Evolutionary conservation across 345 rosid species (phyloP).

Genomic region (Salix exigua): DNA sequence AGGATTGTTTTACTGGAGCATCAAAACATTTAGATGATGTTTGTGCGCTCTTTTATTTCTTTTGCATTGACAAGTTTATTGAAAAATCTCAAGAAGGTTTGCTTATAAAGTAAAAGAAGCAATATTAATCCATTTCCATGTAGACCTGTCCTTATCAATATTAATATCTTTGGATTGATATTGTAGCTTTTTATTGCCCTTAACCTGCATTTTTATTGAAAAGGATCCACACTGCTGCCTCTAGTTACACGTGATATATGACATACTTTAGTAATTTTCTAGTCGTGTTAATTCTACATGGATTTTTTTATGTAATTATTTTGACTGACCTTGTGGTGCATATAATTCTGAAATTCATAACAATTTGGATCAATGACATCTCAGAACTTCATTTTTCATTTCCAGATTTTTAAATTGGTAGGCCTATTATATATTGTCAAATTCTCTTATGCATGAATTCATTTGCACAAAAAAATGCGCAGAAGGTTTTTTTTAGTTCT

Average conservation of each 20-base stretch:
- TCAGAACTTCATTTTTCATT: not conserved
- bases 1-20: not conserved
- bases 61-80: not conserved
- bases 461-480: not conserved
- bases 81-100: not conserved
- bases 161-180: not conserved
- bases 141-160: not conserved
- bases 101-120: constrained; percentile 4
- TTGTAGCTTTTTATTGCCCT: not conserved
- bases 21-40: not conserved
- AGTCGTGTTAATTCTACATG: not conserved
- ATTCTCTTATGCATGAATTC: not conserved
- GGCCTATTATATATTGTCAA: not conserved
- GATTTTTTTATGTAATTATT: not conserved
- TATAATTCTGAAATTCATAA: not conserved
- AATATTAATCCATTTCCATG: not conserved
- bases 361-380: not conserved
- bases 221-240: not conserved
- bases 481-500: not conserved
- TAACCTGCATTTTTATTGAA: not conserved
- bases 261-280: not conserved
- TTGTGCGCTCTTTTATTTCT: not conserved
- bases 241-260: not conserved
- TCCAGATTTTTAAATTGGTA: not conserved
- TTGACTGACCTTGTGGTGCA: not conserved